Conservation (phyloP, 805 yeast genomes). For the Metschnikowia continentalis region DNA sequence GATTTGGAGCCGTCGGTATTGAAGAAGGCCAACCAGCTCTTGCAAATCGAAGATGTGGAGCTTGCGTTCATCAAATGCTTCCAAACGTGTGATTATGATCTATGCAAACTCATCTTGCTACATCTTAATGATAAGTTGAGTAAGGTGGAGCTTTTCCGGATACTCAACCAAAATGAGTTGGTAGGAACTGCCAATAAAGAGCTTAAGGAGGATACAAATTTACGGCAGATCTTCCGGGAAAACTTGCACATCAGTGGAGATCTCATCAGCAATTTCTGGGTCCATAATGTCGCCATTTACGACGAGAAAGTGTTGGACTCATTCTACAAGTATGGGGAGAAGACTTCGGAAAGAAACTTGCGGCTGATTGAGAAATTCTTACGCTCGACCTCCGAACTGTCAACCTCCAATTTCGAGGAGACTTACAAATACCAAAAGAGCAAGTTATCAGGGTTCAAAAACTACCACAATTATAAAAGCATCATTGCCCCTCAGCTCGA, state of each 20-base stretch:
- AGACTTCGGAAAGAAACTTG: slow-evolving; percentile 18
- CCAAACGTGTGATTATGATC: slow-evolving; percentile 55
- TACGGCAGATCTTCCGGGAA: slow-evolving; percentile 14
- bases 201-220: slow-evolving; percentile 15
- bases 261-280: slow-evolving; percentile 37
- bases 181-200: slow-evolving; percentile 21
- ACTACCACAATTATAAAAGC: slow-evolving; percentile 18
- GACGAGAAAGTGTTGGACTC: slow-evolving; percentile 23
- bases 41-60: slow-evolving; percentile 69
- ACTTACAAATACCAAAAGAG: slow-evolving; percentile 21
- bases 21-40: slow-evolving; percentile 53
- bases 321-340: slow-evolving; percentile 32
- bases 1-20: slow-evolving; percentile 62
- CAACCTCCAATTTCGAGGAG: slow-evolving; percentile 6
- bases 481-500: slow-evolving; percentile 28
- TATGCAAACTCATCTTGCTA: slow-evolving; percentile 54
- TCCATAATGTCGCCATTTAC: slow-evolving; percentile 24
- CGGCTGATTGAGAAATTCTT: slow-evolving; percentile 1
- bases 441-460: slow-evolving; percentile 16
- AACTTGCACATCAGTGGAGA: slow-evolving; percentile 32
- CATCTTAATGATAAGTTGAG: slow-evolving; percentile 53
- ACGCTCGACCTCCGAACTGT: not conserved
- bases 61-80: slow-evolving; percentile 66
- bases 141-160: slow-evolving; percentile 62
- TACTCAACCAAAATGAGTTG: slow-evolving; percentile 49